Evolutionary conservation across 352 stramenopile species (phyloP).

Genomic region (Pythium rhizo-oryzae): DNA sequence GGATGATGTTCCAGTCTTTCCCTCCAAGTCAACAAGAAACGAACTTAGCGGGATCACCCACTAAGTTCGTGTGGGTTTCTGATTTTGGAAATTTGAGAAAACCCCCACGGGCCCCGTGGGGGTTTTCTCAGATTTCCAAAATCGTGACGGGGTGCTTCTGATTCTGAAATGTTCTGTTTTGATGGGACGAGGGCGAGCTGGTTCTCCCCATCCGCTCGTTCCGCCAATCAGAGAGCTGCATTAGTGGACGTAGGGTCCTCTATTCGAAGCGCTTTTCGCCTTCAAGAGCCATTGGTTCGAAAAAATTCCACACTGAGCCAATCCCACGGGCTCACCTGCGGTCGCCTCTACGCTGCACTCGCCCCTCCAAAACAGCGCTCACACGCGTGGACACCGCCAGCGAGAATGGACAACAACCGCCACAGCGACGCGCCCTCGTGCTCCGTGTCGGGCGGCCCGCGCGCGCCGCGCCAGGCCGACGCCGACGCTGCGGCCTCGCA

Average conservation of each 20-base stretch:
- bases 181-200: neutral
- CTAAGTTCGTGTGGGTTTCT: conserved; percentile 3
- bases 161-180: neutral
- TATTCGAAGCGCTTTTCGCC: conserved; percentile 23
- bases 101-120: too few relatives aligned
- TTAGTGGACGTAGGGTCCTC: conserved; percentile 15
- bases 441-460: conserved; percentile 36
- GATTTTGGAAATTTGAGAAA: neutral
- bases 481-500: conserved; percentile 23
- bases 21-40: too few relatives aligned
- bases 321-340: neutral
- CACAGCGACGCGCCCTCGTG: conserved; percentile 35
- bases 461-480: conserved; percentile 26
- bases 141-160: neutral
- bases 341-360: neutral
- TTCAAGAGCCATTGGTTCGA: conserved; percentile 32
- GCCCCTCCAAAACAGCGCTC: too few relatives aligned
- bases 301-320: conserved; percentile 2
- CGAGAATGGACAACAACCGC: conserved; percentile 30
- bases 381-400: neutral
- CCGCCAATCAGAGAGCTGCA: conserved; percentile 22
- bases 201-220: conserved; percentile 3
- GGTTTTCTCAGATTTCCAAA: conserved; percentile 1
- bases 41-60: too few relatives aligned
- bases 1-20: neutral